These are phyloP conservation scores for Amanita rubescens DNA, from an alignment of 768 basidiomycete species.

Conservation along the genomic window DNA sequence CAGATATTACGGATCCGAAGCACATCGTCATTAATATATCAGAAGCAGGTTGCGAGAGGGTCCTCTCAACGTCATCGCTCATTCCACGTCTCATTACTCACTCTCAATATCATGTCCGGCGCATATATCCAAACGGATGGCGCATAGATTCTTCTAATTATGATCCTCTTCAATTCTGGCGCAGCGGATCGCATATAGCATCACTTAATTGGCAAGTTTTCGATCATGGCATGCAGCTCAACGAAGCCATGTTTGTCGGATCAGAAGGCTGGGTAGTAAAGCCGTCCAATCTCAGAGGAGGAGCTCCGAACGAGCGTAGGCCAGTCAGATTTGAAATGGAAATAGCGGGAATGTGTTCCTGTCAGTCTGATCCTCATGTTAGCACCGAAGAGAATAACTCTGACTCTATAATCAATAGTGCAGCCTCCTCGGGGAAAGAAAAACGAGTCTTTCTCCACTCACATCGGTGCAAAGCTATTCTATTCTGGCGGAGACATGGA, in stretches of 20 bases:
- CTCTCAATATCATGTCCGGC: slow-evolving; percentile 37
- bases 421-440: slow-evolving; percentile 34
- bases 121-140: slow-evolving; percentile 52
- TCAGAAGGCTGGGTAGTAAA: slow-evolving; percentile 49
- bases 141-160: slow-evolving; percentile 51
- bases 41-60: slow-evolving; percentile 33
- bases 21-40: slow-evolving; percentile 57
- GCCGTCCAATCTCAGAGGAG: slow-evolving; percentile 26
- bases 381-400: not conserved
- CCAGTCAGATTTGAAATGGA: slow-evolving; percentile 22
- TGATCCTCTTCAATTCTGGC: slow-evolving; percentile 46
- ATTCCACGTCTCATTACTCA: slow-evolving; percentile 33
- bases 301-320: slow-evolving; percentile 5
- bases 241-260: slow-evolving; percentile 56
- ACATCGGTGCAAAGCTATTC: slow-evolving; percentile 40
- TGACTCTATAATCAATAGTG: slow-evolving; percentile 24
- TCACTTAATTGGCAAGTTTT: slow-evolving; percentile 60
- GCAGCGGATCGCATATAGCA: slow-evolving; percentile 48
- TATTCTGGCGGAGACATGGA: slow-evolving; percentile 30
- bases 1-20: slow-evolving; percentile 34
- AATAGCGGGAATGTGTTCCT: slow-evolving; percentile 37
- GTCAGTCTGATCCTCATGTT: slow-evolving; percentile 22
- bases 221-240: slow-evolving; percentile 50
- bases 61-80: slow-evolving; percentile 29
- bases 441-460: slow-evolving; percentile 33